Base-by-base conservation (phyloP, 1,284 basidiomycete species). In the Sphaerobolus stellatus region DNA sequence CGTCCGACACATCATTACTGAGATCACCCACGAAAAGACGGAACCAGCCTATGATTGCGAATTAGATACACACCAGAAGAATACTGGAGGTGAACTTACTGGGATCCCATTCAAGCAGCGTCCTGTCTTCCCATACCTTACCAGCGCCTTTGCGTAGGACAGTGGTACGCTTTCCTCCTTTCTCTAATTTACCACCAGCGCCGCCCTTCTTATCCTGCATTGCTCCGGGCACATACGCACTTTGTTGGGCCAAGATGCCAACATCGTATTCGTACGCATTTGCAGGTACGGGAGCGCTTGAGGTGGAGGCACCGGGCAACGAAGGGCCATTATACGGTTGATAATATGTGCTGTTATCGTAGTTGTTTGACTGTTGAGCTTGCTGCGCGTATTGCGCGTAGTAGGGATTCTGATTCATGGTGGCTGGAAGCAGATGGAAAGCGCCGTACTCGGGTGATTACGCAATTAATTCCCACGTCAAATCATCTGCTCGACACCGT, bases 71-170 rank as follows among this genome's bases (percentile, higher is more conserved):
- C 13, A 27, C 16, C n/a, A 4, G 41, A 43, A 3, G n/a, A 49
- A 40, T 20, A 41, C 31, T 51, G 27, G 54, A 40, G 31, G 36
- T 27, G 3, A 5, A 80, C 91, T 68, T 67, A 96, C 94, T 84
- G 45, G 97, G 90, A 73, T 95, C 97, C 97, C 97, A 99, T 60
- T 99, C 97, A 16, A 99, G 73, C 50, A 99, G 75, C 2, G 94
- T 97, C 70, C 93, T 92, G 70, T 99, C 97, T 71, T 99, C 97
- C 94, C 96, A 99, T 14, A 92, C 84, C 71, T 94, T 94, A 20
- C 97, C 97, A 47, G 82, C 94, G 1, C 94, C 96, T 69, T 97
- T 97, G 33, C 97, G 81, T 50, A 99, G 72, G 9, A 99, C 97
- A 3, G 97, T 99, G 48, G 87, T 88, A 46, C 97, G 79, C 72